Evolutionary conservation across 148 eudicot species (phyloP), one percentile per base, ranked within the genome.

Genomic region (Diospyros lotus): DNA sequence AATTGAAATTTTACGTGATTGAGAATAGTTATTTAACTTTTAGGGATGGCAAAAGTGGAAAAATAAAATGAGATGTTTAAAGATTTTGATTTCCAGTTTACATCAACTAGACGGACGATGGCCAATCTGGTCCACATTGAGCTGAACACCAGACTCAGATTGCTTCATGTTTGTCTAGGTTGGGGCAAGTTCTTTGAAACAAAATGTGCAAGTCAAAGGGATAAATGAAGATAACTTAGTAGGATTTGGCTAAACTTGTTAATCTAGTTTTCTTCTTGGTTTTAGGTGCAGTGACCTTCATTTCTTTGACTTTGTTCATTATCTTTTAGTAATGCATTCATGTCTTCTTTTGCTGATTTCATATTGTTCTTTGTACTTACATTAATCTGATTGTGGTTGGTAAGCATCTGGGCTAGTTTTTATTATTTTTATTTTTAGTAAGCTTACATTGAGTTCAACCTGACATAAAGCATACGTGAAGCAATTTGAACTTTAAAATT

Each of bases 21-120:
- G 28, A 13, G 65, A 61, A 28, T 61, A 13, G 65, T 61, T 61
- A 61, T 61, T 61, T 61, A 42, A 61, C 43, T 61, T 61, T 41
- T 39, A 18, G 39, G 39, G 9, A 13, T 61, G 65, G 65, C 9
- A 9, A 61, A 38, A 7, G 38, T 40, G 64, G 38, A 61, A 61
- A 38, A 39, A 10, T 61, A 4, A 18, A 2, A 5, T 18, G 63
- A 18, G 65, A 61, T 38, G 43, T 38, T 61, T 61, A 9, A 9
- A 61, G 39, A 12, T 39, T 63, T 13, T 40, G 39, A 7, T 11
- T 38, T 63, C 41, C 5, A 10, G 15, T 40, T 38, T 40, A 39
- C 10, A n/a, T 14, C 50, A 43, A 43, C 68, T 43, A 3, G n/a
- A 42, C 28, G 6, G 50, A 42, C 2, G 9, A 42, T 64, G 68